Conservation (phyloP, 208 protist species). For the Trypanosoma conorhini region DNA sequence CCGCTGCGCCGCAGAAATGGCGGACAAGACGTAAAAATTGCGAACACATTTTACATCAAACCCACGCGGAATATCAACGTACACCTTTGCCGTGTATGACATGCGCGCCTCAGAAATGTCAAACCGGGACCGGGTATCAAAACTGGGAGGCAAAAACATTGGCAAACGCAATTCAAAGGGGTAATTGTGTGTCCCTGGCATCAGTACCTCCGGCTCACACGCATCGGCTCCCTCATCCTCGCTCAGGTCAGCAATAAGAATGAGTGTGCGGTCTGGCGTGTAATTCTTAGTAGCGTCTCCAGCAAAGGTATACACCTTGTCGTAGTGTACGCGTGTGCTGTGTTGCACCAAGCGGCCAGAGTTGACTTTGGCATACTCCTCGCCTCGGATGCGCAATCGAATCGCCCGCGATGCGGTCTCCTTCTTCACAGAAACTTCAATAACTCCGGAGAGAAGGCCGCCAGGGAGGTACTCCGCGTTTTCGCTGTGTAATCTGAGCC, state of each 20-base stretch:
- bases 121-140: conserved; percentile 8
- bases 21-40: conserved; percentile 12
- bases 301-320: conserved; percentile 18
- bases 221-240: neutral
- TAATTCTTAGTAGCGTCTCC: neutral
- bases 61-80: conserved; percentile 2
- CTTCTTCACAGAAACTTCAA: conserved; percentile 15
- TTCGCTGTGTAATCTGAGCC: neutral
- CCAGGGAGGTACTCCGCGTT: conserved; percentile 9
- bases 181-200: conserved; percentile 1
- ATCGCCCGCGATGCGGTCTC: conserved; percentile 3
- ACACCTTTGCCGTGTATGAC: conserved; percentile 14
- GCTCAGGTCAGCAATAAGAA: neutral
- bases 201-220: neutral
- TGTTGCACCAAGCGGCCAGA: neutral
- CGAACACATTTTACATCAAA: conserved; percentile 8
- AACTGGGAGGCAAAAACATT: conserved; percentile 16
- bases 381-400: neutral
- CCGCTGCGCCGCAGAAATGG: neutral
- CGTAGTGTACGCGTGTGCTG: conserved; percentile 11
- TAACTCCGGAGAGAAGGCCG: conserved; percentile 9
- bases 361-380: conserved; percentile 14
- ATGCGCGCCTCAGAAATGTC: conserved; percentile 8
- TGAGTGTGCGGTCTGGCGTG: neutral
- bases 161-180: conserved; percentile 7